Conservation (phyloP, 2,329 filamentous ascomycete species). For the Talaromyces sp. region DNA sequence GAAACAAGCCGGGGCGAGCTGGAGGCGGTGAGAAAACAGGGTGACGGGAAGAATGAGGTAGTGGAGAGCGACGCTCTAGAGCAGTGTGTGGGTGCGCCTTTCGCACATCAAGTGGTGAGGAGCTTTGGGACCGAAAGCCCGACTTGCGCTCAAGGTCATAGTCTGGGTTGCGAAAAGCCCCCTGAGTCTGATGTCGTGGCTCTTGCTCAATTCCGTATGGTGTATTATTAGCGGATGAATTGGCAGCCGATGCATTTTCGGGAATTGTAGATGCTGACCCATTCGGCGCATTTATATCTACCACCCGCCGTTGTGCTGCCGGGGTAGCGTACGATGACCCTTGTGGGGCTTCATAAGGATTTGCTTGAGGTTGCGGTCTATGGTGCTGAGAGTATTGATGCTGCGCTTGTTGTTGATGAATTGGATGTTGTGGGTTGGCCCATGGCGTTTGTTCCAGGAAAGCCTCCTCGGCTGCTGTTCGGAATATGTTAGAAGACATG, state of each 20-base stretch:
- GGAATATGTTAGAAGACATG: conserved; percentile 37
- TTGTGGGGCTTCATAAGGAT: conserved; percentile 37
- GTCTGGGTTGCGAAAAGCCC: conserved; percentile 34
- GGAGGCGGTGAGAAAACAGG: conserved; percentile 38
- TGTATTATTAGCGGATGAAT: conserved; percentile 49
- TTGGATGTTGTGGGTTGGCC: conserved; percentile 84
- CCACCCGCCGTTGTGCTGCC: conserved; percentile 47
- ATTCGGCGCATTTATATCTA: conserved; percentile 46
- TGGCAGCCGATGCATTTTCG: conserved; percentile 45
- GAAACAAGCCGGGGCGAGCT: conserved; percentile 39
- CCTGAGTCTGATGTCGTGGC: conserved; percentile 23
- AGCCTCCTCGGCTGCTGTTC: conserved; percentile 72
- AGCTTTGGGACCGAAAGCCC: conserved; percentile 41
- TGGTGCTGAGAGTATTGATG: conserved; percentile 50
- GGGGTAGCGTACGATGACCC: conserved; percentile 45
- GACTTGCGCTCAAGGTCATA: conserved; percentile 39
- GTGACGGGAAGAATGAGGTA: conserved; percentile 26
- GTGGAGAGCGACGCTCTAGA: conserved; percentile 32
- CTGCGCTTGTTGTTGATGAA: conserved; percentile 58
- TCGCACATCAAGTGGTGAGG: conserved; percentile 44
- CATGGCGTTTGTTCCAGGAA: conserved; percentile 89
- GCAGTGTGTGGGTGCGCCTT: conserved; percentile 37
- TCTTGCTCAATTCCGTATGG: conserved; percentile 45
- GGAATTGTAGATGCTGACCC: conserved; percentile 52
- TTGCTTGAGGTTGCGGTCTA: conserved; percentile 30